phyloP scores from a whole-genome alignment of 2,329 filamentous ascomycete species.

The Lasiodiplodia citricola region DNA sequence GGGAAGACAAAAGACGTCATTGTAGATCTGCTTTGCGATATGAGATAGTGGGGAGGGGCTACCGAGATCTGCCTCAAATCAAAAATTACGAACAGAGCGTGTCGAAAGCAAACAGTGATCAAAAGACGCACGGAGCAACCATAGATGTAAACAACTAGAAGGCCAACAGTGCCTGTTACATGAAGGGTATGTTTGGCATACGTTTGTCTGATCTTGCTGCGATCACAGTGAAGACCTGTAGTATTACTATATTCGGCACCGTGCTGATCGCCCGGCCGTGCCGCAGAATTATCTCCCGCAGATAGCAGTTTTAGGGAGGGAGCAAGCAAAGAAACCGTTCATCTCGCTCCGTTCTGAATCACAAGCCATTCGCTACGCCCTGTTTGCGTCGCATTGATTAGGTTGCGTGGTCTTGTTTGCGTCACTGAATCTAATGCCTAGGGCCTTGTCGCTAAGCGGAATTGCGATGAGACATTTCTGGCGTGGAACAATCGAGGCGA shows the following conservation, averaged over 20 bases:
- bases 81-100: conserved; percentile 13
- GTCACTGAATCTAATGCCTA: background rate
- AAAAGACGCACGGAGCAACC: background rate
- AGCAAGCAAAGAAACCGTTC: background rate
- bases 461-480: background rate
- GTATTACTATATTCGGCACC: background rate
- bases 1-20: conserved; percentile 2
- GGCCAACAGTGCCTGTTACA: background rate
- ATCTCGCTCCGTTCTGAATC: background rate
- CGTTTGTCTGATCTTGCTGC: background rate
- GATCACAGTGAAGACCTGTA: background rate
- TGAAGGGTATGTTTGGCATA: background rate
- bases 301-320: background rate
- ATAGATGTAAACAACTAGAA: background rate
- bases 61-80: conserved; percentile 1
- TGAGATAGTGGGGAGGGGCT: conserved; percentile 7
- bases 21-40: background rate
- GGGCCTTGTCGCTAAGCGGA: conserved; percentile 12
- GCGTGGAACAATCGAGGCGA: background rate
- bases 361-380: background rate
- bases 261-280: background rate
- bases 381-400: background rate
- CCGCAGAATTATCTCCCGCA: background rate
- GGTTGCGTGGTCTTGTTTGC: background rate
- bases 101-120: background rate